phyloP scores from a whole-genome alignment of 1,284 basidiomycete genomes.

The Vanrija sp. region DNA sequence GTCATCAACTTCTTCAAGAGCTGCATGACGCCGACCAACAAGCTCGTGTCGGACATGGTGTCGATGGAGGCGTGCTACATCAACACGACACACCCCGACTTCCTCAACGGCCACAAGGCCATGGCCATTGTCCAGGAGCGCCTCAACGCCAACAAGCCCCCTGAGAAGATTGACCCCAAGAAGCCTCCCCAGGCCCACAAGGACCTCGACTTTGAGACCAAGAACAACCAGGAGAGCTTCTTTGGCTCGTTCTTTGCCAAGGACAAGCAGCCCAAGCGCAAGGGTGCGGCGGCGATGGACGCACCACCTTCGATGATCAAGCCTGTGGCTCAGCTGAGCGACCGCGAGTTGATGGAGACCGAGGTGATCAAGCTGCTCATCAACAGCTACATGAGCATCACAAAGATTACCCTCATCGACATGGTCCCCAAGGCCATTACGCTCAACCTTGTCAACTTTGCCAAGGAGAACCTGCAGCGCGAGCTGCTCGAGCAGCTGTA shows the following conservation, averaged over 20 bases:
- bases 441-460: constrained; percentile 82
- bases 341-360: constrained; percentile 96
- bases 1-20: constrained; percentile 96
- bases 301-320: constrained; percentile 85
- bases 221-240: constrained; percentile 85
- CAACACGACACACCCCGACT: constrained; percentile 99
- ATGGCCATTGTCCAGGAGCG: constrained; percentile 86
- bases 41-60: constrained; percentile 89
- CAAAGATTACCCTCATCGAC: constrained; percentile 83
- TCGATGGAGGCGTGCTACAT: constrained; percentile 96
- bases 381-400: constrained; percentile 91
- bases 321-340: constrained; percentile 80
- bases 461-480: constrained; percentile 72
- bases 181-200: constrained; percentile 58
- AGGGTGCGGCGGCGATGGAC: constrained; percentile 77
- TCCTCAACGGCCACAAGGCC: constrained; percentile 93
- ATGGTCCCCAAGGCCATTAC: constrained; percentile 99
- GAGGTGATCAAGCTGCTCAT: constrained; percentile 94
- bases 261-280: constrained; percentile 63
- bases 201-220: constrained; percentile 71
- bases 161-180: constrained; percentile 65
- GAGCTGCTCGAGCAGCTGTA: constrained; percentile 43
- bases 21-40: constrained; percentile 88
- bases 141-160: constrained; percentile 71
- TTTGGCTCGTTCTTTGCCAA: constrained; percentile 88